Evolutionary conservation across 768 basidiomycete genomes (phyloP).

Genomic region (Serendipita sp.): DNA sequence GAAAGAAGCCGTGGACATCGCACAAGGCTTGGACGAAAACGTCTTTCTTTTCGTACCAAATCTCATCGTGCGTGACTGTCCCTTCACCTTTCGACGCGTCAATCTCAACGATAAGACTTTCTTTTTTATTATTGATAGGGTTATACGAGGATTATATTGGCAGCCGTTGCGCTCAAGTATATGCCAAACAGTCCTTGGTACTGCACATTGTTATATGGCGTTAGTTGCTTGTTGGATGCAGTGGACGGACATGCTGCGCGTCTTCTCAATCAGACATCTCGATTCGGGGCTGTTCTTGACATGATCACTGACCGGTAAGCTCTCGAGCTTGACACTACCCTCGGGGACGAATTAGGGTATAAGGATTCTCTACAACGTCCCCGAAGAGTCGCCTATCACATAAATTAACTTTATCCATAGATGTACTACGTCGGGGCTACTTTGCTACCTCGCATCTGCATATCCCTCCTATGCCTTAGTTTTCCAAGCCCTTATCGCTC

Average conservation of each 20-base stretch:
- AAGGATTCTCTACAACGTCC: background rate
- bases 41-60: slow-evolving; percentile 96
- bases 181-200: slow-evolving; percentile 94
- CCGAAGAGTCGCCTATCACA: background rate
- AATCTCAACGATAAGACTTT: background rate
- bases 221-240: slow-evolving; percentile 89
- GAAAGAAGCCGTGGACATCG: slow-evolving; percentile 76
- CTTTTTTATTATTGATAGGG: too few relatives aligned
- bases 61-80: slow-evolving; percentile 78
- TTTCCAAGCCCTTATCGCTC: slow-evolving; percentile 90
- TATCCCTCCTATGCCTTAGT: slow-evolving; percentile 73
- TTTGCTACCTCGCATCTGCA: slow-evolving; percentile 83
- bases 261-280: slow-evolving; percentile 75
- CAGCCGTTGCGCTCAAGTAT: slow-evolving; percentile 72
- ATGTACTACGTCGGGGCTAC: slow-evolving; percentile 88
- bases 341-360: background rate
- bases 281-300: slow-evolving; percentile 94
- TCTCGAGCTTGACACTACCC: background rate
- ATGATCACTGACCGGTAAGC: slow-evolving; percentile 96
- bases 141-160: slow-evolving; percentile 80
- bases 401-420: slow-evolving; percentile 27
- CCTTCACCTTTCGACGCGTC: background rate
- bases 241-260: slow-evolving; percentile 90
- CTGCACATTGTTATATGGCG: slow-evolving; percentile 74
- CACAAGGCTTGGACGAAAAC: slow-evolving; percentile 83